phyloP scores from a whole-genome alignment of 2,329 filamentous ascomycete genomes.

The Aureobasidium pullulans region DNA sequence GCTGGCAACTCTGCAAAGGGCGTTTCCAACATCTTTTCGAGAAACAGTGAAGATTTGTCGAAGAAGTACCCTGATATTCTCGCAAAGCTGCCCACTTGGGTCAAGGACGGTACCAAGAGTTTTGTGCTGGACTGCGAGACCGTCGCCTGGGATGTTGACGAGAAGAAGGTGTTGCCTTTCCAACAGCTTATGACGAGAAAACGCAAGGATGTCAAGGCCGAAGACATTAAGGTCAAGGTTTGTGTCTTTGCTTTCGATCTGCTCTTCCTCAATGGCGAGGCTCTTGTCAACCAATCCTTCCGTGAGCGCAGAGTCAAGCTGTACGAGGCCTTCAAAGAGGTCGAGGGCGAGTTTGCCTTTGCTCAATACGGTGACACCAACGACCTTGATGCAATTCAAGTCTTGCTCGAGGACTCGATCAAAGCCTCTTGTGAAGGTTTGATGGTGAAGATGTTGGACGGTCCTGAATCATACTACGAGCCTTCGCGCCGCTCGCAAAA shows the following conservation, averaged over 20 bases:
- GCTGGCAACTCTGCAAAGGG: constrained; percentile 63
- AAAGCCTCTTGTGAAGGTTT: constrained; percentile 94
- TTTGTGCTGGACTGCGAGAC: constrained; percentile 99
- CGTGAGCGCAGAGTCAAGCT: constrained; percentile 76
- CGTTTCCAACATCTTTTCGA: constrained; percentile 87
- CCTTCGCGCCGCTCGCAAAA: constrained; percentile 94
- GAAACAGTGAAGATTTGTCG: constrained; percentile 93
- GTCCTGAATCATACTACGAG: constrained; percentile 86
- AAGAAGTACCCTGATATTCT: constrained; percentile 98
- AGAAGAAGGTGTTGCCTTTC: constrained; percentile 95
- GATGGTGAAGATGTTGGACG: constrained; percentile 99
- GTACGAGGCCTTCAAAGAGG: constrained; percentile 61
- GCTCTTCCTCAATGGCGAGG: constrained; percentile 83
- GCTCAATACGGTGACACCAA: constrained; percentile 80
- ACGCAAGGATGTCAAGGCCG: constrained; percentile 90
- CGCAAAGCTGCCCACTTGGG: constrained; percentile 78
- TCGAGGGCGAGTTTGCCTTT: constrained; percentile 87
- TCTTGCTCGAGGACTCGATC: constrained; percentile 85
- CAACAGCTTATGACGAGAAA: constrained; percentile 98
- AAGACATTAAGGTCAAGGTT: constrained; percentile 93
- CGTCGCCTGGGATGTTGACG: constrained; percentile 88
- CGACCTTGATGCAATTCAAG: constrained; percentile 88
- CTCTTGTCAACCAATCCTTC: constrained; percentile 79
- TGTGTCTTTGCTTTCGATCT: constrained; percentile 96
- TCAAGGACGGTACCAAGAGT: constrained; percentile 81